Base-by-base conservation (phyloP, 306 rosid species). In the Prinsepia uniflora region DNA sequence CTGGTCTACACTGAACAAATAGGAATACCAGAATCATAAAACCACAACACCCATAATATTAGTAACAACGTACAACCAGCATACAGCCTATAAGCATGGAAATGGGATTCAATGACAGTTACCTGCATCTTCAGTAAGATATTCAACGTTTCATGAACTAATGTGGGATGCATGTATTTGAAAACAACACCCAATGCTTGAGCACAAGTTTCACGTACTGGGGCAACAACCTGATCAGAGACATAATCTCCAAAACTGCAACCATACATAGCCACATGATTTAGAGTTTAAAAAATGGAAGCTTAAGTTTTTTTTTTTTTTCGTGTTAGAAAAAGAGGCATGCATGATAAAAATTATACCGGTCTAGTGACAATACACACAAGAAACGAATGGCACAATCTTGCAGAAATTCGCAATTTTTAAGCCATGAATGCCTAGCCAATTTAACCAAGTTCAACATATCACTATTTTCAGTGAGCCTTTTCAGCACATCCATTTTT, bases 201-300 rank as follows among this genome's bases (percentile, higher is more conserved):
- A 18, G 97, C 96, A 80, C 98, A 90, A 80, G 98, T 94, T 86
- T 94, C 98, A 68, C 97, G 92, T 72, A 94, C 98, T 19, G 96
- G 98, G 48, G 98, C 97, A 84, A 94, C 98, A 78, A 94, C 98
- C 85, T 94, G 98, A 82, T 94, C 98, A 41, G 98, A 94, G 59
- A 94, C 95, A 79, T 90, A 94, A 86, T 94, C 98, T 62, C 98
- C 98, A 79, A 94, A 94, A 73, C 97, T 94, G 96, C 87, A 88
- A 79, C 65, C 79, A 66, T 72, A 30, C 24, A 73, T 68, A 69
- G 24, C 58, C 73, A 69, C 12, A 19, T 24, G n/a, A 77, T 65
- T 67, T 53, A 74, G 59, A 30, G 15, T 65, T 34, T 52, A 12
- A 30, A 53, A 24, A 73, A 44, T 34, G 11, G 58, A 40, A 3